phyloP scores from a whole-genome alignment of 2,329 filamentous ascomycete genomes.

The Cladobotryum mycophilum region DNA sequence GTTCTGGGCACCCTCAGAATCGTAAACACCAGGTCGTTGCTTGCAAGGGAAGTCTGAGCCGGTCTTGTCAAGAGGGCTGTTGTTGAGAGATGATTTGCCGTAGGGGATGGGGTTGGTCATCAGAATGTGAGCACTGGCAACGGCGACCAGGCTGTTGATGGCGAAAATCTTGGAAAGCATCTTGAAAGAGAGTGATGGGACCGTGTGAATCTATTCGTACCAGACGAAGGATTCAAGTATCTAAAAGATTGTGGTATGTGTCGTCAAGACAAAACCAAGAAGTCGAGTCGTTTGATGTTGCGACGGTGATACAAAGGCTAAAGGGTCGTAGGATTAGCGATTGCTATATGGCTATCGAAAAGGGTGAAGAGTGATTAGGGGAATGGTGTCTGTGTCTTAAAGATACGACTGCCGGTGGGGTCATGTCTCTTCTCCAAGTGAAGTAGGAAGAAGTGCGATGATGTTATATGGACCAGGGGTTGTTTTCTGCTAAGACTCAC shows the following conservation, averaged over 20 bases:
- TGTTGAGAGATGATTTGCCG: conserved; percentile 35
- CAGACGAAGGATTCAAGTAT: conserved; percentile 23
- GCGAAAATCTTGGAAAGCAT: conserved; percentile 48
- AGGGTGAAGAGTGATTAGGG: neutral
- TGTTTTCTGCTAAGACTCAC: conserved; percentile 1
- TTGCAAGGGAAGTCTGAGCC: conserved; percentile 84
- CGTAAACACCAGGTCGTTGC: conserved; percentile 39
- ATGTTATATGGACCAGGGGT: neutral
- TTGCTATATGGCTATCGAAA: neutral
- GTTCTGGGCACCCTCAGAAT: conserved; percentile 45
- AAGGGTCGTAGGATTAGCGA: neutral
- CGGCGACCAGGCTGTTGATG: conserved; percentile 49
- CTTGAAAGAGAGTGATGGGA: conserved; percentile 28
- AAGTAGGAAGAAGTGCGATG: neutral
- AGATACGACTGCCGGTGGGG: neutral
- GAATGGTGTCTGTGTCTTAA: neutral
- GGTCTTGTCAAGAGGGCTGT: conserved; percentile 53
- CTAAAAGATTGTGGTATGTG: conserved; percentile 16
- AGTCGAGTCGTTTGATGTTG: neutral
- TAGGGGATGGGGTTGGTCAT: conserved; percentile 66
- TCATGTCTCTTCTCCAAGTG: too few relatives aligned
- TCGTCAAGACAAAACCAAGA: conserved; percentile 18
- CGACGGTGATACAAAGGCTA: conserved; percentile 4
- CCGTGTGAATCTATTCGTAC: conserved; percentile 22
- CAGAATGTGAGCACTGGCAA: conserved; percentile 68